Percentiles rank a stretch among this genome's conserved stretches.
These are phyloP conservation scores for Cercospora zeae-maydis DNA, from an alignment of 2,329 filamentous ascomycete species.

Conservation along the genomic window DNA sequence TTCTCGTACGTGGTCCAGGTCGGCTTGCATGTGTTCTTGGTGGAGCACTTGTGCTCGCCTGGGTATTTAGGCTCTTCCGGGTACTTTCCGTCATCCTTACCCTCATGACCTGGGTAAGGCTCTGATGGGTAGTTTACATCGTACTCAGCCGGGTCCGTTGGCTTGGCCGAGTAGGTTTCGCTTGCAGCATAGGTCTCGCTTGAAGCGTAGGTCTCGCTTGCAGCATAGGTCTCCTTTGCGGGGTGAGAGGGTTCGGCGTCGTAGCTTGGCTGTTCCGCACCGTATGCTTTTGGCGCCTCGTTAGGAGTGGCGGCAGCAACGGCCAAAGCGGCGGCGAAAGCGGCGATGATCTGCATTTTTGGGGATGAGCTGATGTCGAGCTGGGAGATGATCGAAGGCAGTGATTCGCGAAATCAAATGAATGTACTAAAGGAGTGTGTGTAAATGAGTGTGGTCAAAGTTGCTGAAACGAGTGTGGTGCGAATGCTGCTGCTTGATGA, in stretches of 20 bases:
- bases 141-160: no score
- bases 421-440: neutral
- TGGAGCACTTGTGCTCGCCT: no score
- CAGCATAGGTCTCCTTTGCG: neutral
- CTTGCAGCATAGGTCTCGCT: neutral
- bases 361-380: neutral
- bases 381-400: neutral
- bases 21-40: conserved; percentile 16
- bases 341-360: conserved; percentile 28
- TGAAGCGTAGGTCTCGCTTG: neutral
- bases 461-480: neutral
- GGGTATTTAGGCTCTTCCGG: no score
- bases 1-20: conserved; percentile 12
- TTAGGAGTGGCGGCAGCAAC: conserved; percentile 14
- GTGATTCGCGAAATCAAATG: neutral
- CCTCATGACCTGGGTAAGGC: neutral
- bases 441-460: neutral
- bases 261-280: neutral
- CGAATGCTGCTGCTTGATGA: neutral
- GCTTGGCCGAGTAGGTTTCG: no score
- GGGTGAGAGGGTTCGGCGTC: neutral
- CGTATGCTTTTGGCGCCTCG: neutral
- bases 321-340: conserved; percentile 14
- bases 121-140: no score
- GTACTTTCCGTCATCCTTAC: no score